These are phyloP conservation scores for Coleophoma eucalyptorum DNA, from an alignment of 2,329 filamentous ascomycete genomes.

Conservation along the genomic window DNA sequence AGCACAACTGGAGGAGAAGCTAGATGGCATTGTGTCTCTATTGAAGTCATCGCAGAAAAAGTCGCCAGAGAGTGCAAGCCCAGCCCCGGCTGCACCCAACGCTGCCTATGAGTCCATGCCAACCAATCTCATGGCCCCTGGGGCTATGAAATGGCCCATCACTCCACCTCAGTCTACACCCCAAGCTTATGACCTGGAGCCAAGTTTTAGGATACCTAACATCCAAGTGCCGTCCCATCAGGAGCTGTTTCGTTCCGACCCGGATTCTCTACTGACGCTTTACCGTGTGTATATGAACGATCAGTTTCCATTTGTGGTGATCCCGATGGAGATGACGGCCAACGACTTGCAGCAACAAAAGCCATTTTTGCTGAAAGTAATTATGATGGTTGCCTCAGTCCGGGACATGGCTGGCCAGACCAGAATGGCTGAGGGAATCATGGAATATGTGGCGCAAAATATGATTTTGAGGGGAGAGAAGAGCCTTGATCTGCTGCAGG, in stretches of 20 bases:
- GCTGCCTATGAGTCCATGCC: not conserved
- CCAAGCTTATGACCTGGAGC: not conserved
- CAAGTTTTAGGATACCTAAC: not conserved
- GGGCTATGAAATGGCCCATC: not conserved
- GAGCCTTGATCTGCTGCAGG: constrained; percentile 41
- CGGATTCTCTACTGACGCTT: constrained; percentile 1
- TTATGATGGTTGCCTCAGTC: constrained; percentile 3
- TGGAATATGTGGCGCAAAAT: constrained; percentile 34
- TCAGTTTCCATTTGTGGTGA: constrained; percentile 6
- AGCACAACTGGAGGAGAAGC: constrained; percentile 7
- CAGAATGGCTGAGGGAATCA: constrained; percentile 4
- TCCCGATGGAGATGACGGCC: not conserved
- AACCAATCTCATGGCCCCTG: not conserved
- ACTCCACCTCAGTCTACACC: not conserved
- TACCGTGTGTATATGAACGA: constrained; percentile 3
- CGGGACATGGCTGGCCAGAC: constrained; percentile 10
- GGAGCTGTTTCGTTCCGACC: not conserved
- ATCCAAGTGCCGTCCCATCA: not conserved
- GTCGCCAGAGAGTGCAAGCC: not conserved
- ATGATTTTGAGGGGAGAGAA: constrained; percentile 37
- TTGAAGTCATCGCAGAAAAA: constrained; percentile 1
- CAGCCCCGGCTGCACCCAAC: not conserved
- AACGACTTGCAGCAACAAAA: not conserved
- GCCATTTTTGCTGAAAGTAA: constrained; percentile 2
- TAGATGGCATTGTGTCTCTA: constrained; percentile 7